Conservation (phyloP, 176 grass and related monocot species). For the Aegilops tauschii region DNA sequence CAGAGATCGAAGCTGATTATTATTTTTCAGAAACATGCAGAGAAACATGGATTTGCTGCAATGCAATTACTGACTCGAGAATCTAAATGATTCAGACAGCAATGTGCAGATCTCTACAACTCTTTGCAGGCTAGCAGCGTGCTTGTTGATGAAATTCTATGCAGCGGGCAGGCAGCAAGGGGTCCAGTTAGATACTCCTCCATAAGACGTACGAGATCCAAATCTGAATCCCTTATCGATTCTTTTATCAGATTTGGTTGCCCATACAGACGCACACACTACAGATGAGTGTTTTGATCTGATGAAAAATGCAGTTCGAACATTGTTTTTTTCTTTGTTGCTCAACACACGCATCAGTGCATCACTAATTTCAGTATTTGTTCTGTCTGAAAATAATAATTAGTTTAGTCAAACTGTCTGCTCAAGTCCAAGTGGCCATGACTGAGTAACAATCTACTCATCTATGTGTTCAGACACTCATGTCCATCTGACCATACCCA, state of each 20-base stretch:
- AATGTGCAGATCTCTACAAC: constrained; percentile 24
- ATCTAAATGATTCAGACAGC: constrained; percentile 23
- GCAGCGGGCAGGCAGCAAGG: background rate
- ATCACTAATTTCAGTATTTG: background rate
- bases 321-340: background rate
- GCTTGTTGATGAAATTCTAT: constrained; percentile 37
- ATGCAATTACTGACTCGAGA: background rate
- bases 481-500: too few relatives aligned
- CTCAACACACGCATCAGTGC: background rate
- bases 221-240: constrained; percentile 31
- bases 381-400: background rate
- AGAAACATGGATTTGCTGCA: too few relatives aligned
- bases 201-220: background rate
- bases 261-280: background rate
- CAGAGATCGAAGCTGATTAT: too few relatives aligned
- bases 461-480: background rate
- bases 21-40: too few relatives aligned
- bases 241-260: constrained; percentile 17
- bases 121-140: constrained; percentile 40
- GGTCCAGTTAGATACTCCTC: constrained; percentile 39
- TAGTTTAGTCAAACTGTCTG: background rate
- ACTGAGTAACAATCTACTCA: background rate
- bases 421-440: background rate
- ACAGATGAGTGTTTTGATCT: background rate
- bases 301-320: background rate